These are phyloP conservation scores for Hypoxylon sp. DNA, from an alignment of 2,329 filamentous ascomycete species.

Conservation along the genomic window DNA sequence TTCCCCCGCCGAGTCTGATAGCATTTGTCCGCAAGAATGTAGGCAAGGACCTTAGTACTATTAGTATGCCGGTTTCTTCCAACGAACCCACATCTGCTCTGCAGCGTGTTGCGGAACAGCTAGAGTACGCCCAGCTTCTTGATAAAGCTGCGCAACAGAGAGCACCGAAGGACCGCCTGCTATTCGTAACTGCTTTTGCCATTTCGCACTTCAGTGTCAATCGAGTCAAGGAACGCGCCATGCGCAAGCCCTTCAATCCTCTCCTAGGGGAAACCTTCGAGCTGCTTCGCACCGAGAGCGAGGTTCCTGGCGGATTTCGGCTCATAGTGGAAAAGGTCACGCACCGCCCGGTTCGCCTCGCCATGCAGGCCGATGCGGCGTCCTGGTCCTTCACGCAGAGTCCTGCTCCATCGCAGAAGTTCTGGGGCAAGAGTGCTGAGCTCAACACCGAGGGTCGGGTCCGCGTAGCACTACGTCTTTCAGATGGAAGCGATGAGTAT, in stretches of 20 bases:
- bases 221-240: slow-evolving; percentile 88
- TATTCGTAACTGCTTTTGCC: slow-evolving; percentile 91
- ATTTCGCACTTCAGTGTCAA: slow-evolving; percentile 85
- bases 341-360: slow-evolving; percentile 91
- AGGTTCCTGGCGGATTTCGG: slow-evolving; percentile 78
- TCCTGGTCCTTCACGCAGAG: slow-evolving; percentile 90
- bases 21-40: slow-evolving; percentile 97
- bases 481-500: slow-evolving; percentile 77
- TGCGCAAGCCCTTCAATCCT: slow-evolving; percentile 97
- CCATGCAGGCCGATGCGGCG: slow-evolving; percentile 89
- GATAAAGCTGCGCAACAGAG: slow-evolving; percentile 76
- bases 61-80: slow-evolving; percentile 96
- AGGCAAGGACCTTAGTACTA: slow-evolving; percentile 95
- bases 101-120: slow-evolving; percentile 87
- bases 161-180: slow-evolving; percentile 74
- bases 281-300: slow-evolving; percentile 84
- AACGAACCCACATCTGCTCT: slow-evolving; percentile 93
- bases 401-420: slow-evolving; percentile 91
- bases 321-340: slow-evolving; percentile 96
- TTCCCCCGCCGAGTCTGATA: slow-evolving; percentile 89
- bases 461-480: slow-evolving; percentile 75
- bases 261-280: slow-evolving; percentile 97
- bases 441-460: slow-evolving; percentile 92
- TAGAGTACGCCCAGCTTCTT: slow-evolving; percentile 90
- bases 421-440: slow-evolving; percentile 98